Evolutionary conservation across 2,329 filamentous ascomycete species (phyloP).

Genomic region (Pseudogymnoascus sp.): DNA sequence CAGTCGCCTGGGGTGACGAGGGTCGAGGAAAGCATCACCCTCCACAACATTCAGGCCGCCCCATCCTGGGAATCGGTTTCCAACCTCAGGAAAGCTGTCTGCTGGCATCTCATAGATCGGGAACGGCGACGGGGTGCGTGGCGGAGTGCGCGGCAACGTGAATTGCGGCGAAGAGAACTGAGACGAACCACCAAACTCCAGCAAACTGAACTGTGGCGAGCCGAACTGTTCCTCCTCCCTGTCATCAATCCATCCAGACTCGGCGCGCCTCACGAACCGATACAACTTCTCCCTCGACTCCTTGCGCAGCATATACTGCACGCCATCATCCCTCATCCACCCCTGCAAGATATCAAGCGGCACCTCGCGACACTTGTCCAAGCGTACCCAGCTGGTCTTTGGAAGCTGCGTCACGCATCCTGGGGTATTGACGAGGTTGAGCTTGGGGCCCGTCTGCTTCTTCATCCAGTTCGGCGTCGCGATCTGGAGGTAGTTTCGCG

Average conservation of each 20-base stretch:
- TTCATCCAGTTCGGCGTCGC: constrained; percentile 11
- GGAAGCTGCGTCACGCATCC: not conserved
- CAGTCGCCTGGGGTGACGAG: not conserved
- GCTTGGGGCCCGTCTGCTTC: not conserved
- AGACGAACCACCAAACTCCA: not conserved
- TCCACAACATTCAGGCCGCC: not conserved
- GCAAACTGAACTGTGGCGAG: not conserved
- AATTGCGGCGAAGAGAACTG: not conserved
- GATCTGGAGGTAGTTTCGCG: constrained; percentile 7
- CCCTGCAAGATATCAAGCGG: not conserved
- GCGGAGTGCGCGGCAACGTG: not conserved
- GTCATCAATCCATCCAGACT: not conserved
- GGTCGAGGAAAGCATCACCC: not conserved
- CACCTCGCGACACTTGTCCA: constrained; percentile 2
- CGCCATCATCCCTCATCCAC: constrained; percentile 2
- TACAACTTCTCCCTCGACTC: constrained; percentile 2
- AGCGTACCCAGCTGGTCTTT: constrained; percentile 1
- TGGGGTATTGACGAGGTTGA: constrained; percentile 3
- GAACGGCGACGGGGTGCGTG: not conserved
- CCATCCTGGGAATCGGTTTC: not conserved
- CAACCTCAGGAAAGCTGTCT: constrained; percentile 4
- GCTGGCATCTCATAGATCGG: not conserved
- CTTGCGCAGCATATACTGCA: constrained; percentile 6
- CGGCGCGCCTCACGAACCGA: constrained; percentile 4
- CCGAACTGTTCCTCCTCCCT: not conserved